Evolutionary conservation across 441 rosid species (phyloP), one percentile per base, ranked within the genome.

Genomic region (Brassica hybrid): DNA sequence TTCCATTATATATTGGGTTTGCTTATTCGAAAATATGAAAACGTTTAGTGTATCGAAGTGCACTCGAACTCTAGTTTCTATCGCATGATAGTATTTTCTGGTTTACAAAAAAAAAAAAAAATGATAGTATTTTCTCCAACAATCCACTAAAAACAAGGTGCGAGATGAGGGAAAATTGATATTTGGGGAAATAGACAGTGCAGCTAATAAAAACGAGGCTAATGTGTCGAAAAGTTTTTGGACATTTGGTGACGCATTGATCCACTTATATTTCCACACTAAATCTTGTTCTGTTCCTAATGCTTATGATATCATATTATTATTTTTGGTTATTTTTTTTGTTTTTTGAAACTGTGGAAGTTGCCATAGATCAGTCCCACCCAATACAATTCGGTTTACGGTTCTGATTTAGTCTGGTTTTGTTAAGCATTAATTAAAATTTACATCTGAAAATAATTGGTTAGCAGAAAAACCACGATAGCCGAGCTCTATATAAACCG

Each of bases 191-290:
- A 56, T 56, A 17, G 23, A 54, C 59, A 63, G 52, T 41, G 80
- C 38, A 71, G 52, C 80, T 64, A 71, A 71, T 70, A 21, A 36
- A 23, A 27, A 52, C 1, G 17, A 76, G 12, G 67, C 14, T 27
- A n/a, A 65, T 71, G 76, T 65, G 80, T 76, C 71, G 7, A 58
- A 30, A 77, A 27, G 57, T 6, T 64, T 77, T 43, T 41, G 67
- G 75, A 38, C 64, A 76, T 30, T 43, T 63, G 25, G 48, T 69
- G 70, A 76, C 69, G 14, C 30, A 52, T 14, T 11, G 19, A 50
- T 69, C 70, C 80, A 77, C 38, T 77, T 41, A 56, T 56, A 21
- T 61, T 34, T 54, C 19, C 65, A 56, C 76, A 71, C 72, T 71
- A 41, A 41, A 41, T 57, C 58, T 71, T 77, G n/a, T 64, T 8